Percentiles rank a stretch among this genome's conserved stretches.
Conservation (phyloP, 768 basidiomycete genomes). For the Polyporus arcularius region DNA sequence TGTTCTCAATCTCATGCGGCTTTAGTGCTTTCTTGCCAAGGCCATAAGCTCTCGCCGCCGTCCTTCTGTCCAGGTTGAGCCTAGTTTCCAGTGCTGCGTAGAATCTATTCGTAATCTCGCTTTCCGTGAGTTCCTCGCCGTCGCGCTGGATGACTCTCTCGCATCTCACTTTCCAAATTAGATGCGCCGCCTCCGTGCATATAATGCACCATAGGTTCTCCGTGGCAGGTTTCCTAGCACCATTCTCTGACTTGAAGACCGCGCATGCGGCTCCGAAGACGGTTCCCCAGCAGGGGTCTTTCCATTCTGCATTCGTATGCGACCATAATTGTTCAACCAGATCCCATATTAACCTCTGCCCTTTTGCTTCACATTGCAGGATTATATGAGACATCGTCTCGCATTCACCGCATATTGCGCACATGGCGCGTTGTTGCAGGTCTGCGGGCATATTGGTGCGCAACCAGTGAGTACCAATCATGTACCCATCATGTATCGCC, state of each 20-base stretch:
- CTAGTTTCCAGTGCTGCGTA: neutral
- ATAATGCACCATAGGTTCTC: neutral
- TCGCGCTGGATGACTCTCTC: neutral
- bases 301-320: neutral
- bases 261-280: neutral
- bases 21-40: neutral
- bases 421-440: neutral
- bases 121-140: no score
- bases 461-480: neutral
- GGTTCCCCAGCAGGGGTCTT: neutral
- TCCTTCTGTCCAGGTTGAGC: neutral
- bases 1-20: neutral
- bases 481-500: neutral
- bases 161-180: neutral
- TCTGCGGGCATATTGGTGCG: neutral
- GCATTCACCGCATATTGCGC: neutral
- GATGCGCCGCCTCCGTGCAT: neutral
- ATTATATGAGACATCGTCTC: constrained; percentile 1
- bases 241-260: neutral
- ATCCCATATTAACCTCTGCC: neutral
- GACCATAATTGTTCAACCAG: neutral
- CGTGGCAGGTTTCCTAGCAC: neutral
- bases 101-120: neutral
- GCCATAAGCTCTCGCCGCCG: no score
- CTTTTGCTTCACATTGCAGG: neutral